Evolutionary conservation across 805 yeast genomes (phyloP).

Genomic region (Hanseniaspora guilliermondii): DNA sequence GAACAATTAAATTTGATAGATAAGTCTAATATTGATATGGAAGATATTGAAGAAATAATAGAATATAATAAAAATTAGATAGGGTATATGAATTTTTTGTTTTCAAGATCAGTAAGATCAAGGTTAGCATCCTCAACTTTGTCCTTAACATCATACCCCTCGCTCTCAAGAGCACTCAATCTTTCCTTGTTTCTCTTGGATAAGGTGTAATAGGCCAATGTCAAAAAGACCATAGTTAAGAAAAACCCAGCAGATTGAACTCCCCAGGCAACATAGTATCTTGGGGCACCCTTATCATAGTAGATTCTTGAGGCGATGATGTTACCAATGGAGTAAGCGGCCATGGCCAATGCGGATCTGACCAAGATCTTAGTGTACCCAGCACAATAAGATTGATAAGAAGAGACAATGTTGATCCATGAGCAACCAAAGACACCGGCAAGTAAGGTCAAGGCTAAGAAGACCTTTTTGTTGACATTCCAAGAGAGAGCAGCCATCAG

Average conservation of each 20-base stretch:
- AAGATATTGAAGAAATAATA: not conserved
- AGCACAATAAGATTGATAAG: slow-evolving; percentile 22
- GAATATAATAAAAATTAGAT: slow-evolving; percentile 19
- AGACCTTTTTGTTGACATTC: slow-evolving; percentile 28
- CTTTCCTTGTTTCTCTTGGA: slow-evolving; percentile 30
- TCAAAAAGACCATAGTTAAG: slow-evolving; percentile 23
- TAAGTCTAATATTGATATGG: not conserved
- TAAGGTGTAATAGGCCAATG: slow-evolving; percentile 30
- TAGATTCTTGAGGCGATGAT: slow-evolving; percentile 40
- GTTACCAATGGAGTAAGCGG: slow-evolving; percentile 33
- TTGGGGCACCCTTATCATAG: slow-evolving; percentile 32
- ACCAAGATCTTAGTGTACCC: slow-evolving; percentile 36
- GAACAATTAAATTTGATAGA: not conserved
- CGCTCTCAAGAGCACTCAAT: slow-evolving; percentile 19
- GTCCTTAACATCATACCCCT: slow-evolving; percentile 10
- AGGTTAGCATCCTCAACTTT: slow-evolving; percentile 32
- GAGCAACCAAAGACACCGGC: slow-evolving; percentile 24
- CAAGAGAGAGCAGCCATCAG: slow-evolving; percentile 33
- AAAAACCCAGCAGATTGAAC: slow-evolving; percentile 38
- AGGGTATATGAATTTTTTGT: slow-evolving; percentile 40
- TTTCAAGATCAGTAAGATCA: slow-evolving; percentile 43
- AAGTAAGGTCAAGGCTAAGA: slow-evolving; percentile 25
- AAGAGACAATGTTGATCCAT: slow-evolving; percentile 20
- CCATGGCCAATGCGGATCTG: slow-evolving; percentile 30
- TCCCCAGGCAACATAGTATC: slow-evolving; percentile 36